Base-by-base conservation (phyloP, 768 basidiomycete species). In the Auricularia auricula-judae region DNA sequence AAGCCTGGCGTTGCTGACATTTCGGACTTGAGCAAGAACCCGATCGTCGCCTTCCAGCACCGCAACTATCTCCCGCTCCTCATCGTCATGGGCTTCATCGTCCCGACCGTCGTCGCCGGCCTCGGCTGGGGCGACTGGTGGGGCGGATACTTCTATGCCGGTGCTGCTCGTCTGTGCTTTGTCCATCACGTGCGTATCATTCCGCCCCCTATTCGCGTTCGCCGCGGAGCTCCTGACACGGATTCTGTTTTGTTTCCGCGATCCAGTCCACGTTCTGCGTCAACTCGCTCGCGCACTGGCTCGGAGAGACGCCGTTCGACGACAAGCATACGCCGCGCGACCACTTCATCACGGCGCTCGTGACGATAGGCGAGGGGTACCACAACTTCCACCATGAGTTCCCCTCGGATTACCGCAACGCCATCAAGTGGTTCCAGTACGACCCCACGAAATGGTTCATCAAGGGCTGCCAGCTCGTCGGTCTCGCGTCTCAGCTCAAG, bases 341-440 rank as follows among this genome's bases (percentile, higher is more conserved):
- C 71, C 87, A 88, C 73, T 78, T 92, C 69, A 71, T 93, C 54
- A 92, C 91, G 36, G 91, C 91, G 10, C 78, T 93, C 68, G 80
- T 89, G 65, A 93, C 91, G 3, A 85, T 92, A 78, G 90, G 91
- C 12, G 91, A 93, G 90, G 90, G 12, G 3, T 92, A 92, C 74
- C 91, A 93, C 79, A 92, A 93, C 72, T 91, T 91, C 74, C 89
- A 92, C 74, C 90, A 92, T 72, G 89, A 93, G 68, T 93, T 92
- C 76, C 91, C 91, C 34, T 76, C 77, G 74, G 88, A 90, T 71
- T 89, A 85, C 76, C 79, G 91, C 58, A 92, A 92, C 71, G 90
- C 90, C 3, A 75, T 80, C 72, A 73, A 79, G 21, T 89, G 87
- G 87, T 89, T 87, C 70, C 81, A 82, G 68, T 86, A 84, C 74